phyloP scores from a whole-genome alignment of 2,329 filamentous ascomycete genomes.

The Monosporascus sp. region DNA sequence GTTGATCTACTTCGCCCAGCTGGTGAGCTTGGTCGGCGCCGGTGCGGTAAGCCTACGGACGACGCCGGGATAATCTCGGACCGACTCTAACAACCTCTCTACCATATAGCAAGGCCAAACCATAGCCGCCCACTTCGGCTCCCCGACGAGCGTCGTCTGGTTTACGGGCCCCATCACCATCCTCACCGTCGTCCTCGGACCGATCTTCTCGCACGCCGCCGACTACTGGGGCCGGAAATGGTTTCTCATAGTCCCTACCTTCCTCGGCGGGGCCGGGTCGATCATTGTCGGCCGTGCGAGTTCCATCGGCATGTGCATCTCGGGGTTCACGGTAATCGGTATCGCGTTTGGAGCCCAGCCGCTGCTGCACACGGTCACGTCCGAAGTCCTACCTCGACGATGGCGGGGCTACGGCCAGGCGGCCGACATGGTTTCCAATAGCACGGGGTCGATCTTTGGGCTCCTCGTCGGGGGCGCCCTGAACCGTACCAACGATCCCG shows the following conservation, averaged over 20 bases:
- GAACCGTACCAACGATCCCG: conserved; percentile 22
- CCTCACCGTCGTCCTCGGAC: conserved; percentile 29
- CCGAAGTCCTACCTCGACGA: conserved; percentile 33
- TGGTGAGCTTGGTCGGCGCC: conserved; percentile 28
- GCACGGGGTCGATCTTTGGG: conserved; percentile 24
- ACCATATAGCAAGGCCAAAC: conserved; percentile 25
- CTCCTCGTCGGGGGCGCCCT: conserved; percentile 30
- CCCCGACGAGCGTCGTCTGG: conserved; percentile 24
- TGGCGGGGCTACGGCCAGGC: conserved; percentile 31
- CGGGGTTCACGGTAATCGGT: conserved; percentile 30
- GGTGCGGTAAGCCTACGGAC: conserved; percentile 24
- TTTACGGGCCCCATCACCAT: conserved; percentile 30
- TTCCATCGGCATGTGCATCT: conserved; percentile 30
- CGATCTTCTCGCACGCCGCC: conserved; percentile 32
- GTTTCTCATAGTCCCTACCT: conserved; percentile 31
- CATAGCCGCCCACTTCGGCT: conserved; percentile 23
- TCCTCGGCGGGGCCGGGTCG: conserved; percentile 28
- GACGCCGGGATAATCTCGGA: background rate
- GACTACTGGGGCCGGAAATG: conserved; percentile 38
- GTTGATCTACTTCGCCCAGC: conserved; percentile 31
- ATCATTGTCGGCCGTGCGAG: conserved; percentile 30
- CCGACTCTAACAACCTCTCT: background rate
- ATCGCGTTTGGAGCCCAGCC: conserved; percentile 32
- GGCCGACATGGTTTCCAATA: conserved; percentile 23
- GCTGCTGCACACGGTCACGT: conserved; percentile 31